Evolutionary conservation across 2,329 filamentous ascomycete genomes (phyloP).

Genomic region (Lizonia empirigonia): DNA sequence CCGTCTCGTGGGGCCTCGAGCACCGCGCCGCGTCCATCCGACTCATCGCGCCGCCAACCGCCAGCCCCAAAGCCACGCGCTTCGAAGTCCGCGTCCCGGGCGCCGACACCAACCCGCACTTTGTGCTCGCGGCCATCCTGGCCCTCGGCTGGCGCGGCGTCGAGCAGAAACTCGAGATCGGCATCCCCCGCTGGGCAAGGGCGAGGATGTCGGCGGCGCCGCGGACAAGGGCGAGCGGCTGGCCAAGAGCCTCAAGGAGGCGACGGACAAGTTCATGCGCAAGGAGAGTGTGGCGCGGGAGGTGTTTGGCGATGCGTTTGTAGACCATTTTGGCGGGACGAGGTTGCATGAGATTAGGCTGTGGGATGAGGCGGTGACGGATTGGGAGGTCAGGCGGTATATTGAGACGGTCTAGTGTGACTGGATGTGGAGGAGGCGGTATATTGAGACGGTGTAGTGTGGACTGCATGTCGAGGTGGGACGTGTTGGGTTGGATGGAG

Average conservation of each 20-base stretch:
- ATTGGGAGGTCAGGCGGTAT: conserved; percentile 72
- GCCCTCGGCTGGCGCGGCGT: conserved; percentile 89
- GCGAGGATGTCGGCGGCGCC: conserved; percentile 76
- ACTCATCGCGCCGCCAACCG: conserved; percentile 85
- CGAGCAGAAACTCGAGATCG: conserved; percentile 86
- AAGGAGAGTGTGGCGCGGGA: conserved; percentile 87
- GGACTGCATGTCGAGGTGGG: no score
- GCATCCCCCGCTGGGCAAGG: conserved; percentile 83
- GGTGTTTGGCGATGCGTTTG: conserved; percentile 92
- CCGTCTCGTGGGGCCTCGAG: conserved; percentile 95
- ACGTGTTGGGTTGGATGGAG: no score
- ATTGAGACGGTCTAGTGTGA: conserved; percentile 45
- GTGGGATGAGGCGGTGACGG: conserved; percentile 96
- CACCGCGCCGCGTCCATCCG: conserved; percentile 91
- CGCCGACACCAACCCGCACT: conserved; percentile 90
- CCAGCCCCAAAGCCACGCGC: conserved; percentile 82
- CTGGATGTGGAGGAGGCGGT: no score
- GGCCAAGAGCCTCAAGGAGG: conserved; percentile 84
- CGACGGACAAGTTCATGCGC: conserved; percentile 76
- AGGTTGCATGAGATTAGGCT: conserved; percentile 87
- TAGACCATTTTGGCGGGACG: conserved; percentile 92
- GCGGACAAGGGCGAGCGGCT: conserved; percentile 76
- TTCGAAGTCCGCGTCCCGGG: conserved; percentile 93
- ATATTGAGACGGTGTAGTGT: background rate
- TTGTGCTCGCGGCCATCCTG: conserved; percentile 84